phyloP scores from a whole-genome alignment of 73 alveolate genomes.

The Stentor coeruleus region DNA sequence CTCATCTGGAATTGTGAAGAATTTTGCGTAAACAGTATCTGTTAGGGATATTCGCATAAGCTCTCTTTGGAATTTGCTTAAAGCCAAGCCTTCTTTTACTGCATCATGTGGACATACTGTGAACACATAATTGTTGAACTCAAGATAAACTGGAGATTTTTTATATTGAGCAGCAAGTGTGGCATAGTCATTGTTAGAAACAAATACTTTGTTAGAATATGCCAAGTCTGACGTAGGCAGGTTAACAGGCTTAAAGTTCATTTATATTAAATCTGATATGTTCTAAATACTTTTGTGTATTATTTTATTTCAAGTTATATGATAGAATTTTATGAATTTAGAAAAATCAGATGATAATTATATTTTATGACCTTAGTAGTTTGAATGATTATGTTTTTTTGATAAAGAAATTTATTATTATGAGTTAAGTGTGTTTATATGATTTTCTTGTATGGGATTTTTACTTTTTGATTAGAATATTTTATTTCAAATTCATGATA shows the following conservation, averaged over 20 bases:
- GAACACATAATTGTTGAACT: background rate
- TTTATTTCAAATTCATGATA: too few species aligned
- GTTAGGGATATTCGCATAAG: background rate
- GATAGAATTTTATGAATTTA: too few species aligned
- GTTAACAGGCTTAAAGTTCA: background rate
- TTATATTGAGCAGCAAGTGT: background rate
- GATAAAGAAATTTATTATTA: too few species aligned
- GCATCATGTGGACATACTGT: background rate
- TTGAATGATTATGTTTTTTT: too few species aligned
- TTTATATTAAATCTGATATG: too few species aligned
- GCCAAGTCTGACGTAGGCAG: constrained; percentile 29
- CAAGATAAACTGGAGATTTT: constrained; percentile 18
- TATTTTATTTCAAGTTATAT: too few species aligned
- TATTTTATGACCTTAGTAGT: too few species aligned
- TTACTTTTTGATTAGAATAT: too few species aligned
- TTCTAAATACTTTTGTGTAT: too few species aligned
- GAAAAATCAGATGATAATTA: too few species aligned
- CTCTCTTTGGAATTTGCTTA: constrained; percentile 15
- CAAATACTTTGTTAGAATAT: constrained; percentile 43
- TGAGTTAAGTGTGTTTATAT: too few species aligned
- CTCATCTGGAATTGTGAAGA: constrained; percentile 21
- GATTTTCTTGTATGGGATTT: too few species aligned
- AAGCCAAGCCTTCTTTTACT: constrained; percentile 14
- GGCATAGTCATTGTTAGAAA: constrained; percentile 25
- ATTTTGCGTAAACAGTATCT: background rate